A percentile compares a stretch with the other conserved stretches of the same genome.
Conservation (phyloP, 805 yeast species). For the Candida railenensis region DNA sequence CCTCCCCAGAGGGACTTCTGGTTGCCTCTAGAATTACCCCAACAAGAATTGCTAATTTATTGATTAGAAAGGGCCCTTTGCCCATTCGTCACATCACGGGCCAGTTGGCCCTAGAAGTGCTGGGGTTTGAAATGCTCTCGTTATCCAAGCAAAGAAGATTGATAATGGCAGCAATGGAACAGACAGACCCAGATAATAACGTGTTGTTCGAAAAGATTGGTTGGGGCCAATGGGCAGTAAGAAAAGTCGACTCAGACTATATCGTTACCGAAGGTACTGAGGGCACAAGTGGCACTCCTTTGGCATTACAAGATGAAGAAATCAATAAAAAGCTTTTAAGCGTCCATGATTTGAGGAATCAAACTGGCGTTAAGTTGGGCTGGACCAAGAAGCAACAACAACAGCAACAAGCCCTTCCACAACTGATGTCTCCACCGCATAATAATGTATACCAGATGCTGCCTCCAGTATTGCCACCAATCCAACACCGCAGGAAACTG, state of each 20-base stretch:
- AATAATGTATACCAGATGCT: background rate
- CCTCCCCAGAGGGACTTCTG: slow-evolving; percentile 84
- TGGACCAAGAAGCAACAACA: slow-evolving; percentile 36
- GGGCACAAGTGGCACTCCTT: background rate
- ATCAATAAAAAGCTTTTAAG: slow-evolving; percentile 24
- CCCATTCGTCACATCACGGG: slow-evolving; percentile 89
- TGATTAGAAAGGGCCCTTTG: slow-evolving; percentile 76
- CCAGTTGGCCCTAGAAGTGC: slow-evolving; percentile 70
- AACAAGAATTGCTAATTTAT: slow-evolving; percentile 64
- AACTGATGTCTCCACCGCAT: background rate
- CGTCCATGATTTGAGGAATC: slow-evolving; percentile 34
- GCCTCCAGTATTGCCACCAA: background rate
- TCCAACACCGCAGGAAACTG: slow-evolving; percentile 4
- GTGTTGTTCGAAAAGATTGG: slow-evolving; percentile 89
- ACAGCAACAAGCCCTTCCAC: slow-evolving; percentile 2
- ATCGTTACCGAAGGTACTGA: slow-evolving; percentile 48
- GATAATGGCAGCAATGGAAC: slow-evolving; percentile 85
- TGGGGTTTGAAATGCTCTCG: slow-evolving; percentile 75
- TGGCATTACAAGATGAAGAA: slow-evolving; percentile 8
- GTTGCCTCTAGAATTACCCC: slow-evolving; percentile 87
- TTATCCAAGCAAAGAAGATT: slow-evolving; percentile 86
- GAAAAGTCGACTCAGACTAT: slow-evolving; percentile 46
- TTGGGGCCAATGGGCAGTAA: slow-evolving; percentile 97
- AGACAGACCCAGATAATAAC: slow-evolving; percentile 57
- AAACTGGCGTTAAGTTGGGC: slow-evolving; percentile 34